Evolutionary conservation across 305 asterid species (phyloP), one percentile per base, ranked within the genome.

Genomic region (Striga hermonthica): DNA sequence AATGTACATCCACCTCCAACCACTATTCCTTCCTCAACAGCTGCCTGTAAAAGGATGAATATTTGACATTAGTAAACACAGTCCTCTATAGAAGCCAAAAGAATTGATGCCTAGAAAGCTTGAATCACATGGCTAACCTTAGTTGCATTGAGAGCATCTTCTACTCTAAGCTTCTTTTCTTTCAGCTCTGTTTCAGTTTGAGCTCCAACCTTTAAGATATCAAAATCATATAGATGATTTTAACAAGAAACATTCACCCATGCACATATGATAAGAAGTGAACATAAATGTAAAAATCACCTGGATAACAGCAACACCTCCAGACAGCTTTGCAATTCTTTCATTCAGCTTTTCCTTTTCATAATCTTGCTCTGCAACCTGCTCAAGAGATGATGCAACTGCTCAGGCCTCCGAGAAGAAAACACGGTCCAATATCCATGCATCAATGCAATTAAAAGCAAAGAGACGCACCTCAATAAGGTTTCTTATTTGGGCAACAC

Each of bases 1-100:
- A 94, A 72, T 12, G 99, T 85, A 60, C 98, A 94, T 37, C 99
- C 99, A 67, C 99, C 99, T 31, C 99, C 99, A 60, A 94, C 98
- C 69, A 94, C 97, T 67, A 94, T 94, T 50, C 99, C 99, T 77
- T 94, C 98, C 89, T 90, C 98, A 65, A 94, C 96, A 74, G 98
- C 99, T 0, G 99, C 99, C 98, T 90, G 82, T 13, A 70, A 9
- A 50, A 40, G 66, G 41, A 10, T 14, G 40, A 74, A 47, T 13
- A 62, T 40, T 39, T 11, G 14, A 52, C 15, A 72, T 66, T 50
- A 56, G 9, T 66, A 50, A 67, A 28, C 37, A 11, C 35, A 48
- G 10, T 28, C 5, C 5, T 36, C 22, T 49, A 16, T 39, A 71
- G 37, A 5, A 53, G 44, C 57, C 48, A 7, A 35, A 34, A 15